A percentile compares a stretch with the other conserved stretches of the same genome.
phyloP scores from a whole-genome alignment of 2,329 filamentous ascomycete species.

The Exophiala spinifera region DNA sequence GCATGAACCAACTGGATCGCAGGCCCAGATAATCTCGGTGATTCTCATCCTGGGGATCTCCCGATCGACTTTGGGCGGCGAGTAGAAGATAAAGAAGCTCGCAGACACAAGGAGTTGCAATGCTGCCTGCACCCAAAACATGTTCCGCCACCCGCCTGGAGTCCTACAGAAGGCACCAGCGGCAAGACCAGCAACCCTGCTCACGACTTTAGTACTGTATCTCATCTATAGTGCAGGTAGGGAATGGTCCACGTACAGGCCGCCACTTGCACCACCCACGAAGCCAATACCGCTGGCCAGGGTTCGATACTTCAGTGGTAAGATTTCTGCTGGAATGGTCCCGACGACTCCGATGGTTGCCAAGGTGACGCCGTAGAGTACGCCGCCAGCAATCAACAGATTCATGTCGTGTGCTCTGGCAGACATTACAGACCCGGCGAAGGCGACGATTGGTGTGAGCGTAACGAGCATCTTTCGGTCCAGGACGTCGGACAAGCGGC shows the following conservation, averaged over 20 bases:
- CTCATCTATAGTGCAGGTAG: background rate
- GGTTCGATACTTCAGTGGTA: conserved; percentile 55
- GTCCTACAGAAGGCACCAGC: conserved; percentile 52
- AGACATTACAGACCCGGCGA: conserved; percentile 52
- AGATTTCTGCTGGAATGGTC: conserved; percentile 55
- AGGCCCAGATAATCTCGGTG: conserved; percentile 44
- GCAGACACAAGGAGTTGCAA: conserved; percentile 49
- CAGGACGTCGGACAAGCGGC: conserved; percentile 55
- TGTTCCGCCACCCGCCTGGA: conserved; percentile 51
- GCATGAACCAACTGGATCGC: conserved; percentile 40
- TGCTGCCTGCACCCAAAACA: conserved; percentile 58
- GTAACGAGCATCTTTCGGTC: conserved; percentile 54
- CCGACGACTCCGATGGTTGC: conserved; percentile 54
- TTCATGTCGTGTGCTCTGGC: conserved; percentile 55
- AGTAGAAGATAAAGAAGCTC: conserved; percentile 49
- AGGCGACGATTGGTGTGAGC: conserved; percentile 52
- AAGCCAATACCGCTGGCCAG: conserved; percentile 54
- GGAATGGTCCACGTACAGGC: conserved; percentile 42
- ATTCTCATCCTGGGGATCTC: conserved; percentile 40
- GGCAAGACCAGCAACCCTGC: conserved; percentile 47
- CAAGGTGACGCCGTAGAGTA: conserved; percentile 55
- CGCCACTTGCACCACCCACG: conserved; percentile 50
- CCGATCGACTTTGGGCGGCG: conserved; percentile 38
- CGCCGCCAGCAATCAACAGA: conserved; percentile 54
- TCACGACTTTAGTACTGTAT: background rate